These are phyloP conservation scores for Cenchrus fungigraminus DNA, from an alignment of 176 grass and related monocot genomes.

Conservation along the genomic window DNA sequence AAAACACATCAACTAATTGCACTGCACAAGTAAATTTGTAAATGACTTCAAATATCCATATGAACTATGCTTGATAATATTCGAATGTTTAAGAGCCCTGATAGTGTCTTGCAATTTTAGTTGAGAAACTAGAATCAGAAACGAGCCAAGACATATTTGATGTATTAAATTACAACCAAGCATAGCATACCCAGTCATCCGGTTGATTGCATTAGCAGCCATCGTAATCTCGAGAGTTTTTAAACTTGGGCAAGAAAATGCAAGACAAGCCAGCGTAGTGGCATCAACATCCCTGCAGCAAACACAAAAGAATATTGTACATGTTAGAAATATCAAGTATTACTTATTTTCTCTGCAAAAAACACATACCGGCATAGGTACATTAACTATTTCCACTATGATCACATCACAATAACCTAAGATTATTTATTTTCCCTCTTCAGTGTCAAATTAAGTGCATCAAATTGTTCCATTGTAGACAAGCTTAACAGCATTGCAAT, in stretches of 20 bases:
- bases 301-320: conserved; percentile 30
- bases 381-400: background rate
- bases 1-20: conserved; percentile 19
- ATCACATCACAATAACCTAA: conserved; percentile 3
- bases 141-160: background rate
- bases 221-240: conserved; percentile 84
- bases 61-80: background rate
- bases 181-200: conserved; percentile 78
- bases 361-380: conserved; percentile 13
- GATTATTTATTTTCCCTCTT: background rate
- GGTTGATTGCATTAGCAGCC: conserved; percentile 64
- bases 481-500: background rate
- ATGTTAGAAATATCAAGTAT: background rate
- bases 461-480: background rate
- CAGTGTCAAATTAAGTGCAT: background rate
- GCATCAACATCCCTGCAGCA: conserved; percentile 84
- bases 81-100: background rate
- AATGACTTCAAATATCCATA: conserved; percentile 29
- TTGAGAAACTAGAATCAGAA: conserved; percentile 3
- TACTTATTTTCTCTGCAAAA: conserved; percentile 10
- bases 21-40: conserved; percentile 17
- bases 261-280: conserved; percentile 66
- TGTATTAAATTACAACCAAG: conserved; percentile 28
- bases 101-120: conserved; percentile 23
- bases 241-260: conserved; percentile 75